These are phyloP conservation scores for Heracleum sosnowskyi DNA, from an alignment of 129 eudicot genomes.

Conservation along the genomic window DNA sequence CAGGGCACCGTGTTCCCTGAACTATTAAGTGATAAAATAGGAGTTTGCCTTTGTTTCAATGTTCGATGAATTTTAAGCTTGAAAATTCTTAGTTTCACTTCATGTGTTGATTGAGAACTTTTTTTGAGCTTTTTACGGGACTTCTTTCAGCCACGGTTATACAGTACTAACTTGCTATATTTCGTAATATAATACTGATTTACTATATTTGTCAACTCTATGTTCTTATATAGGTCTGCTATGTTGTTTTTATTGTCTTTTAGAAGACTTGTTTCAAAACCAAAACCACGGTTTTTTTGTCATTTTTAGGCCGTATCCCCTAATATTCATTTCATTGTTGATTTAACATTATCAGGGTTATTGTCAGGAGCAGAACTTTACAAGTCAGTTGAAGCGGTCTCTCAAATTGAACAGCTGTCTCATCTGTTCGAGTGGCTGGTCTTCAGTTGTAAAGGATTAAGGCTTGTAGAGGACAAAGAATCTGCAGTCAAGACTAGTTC, in stretches of 20 bases:
- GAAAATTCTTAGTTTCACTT: not conserved
- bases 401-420: constrained; percentile 31
- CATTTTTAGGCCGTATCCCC: not conserved
- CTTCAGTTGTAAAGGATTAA: constrained; percentile 36
- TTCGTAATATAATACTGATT: not conserved
- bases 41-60: not conserved
- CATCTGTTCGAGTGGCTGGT: constrained; percentile 54
- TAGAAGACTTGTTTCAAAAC: not conserved
- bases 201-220: not conserved
- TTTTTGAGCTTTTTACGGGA: not conserved
- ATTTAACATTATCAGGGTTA: not conserved
- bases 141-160: not conserved
- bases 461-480: constrained; percentile 16
- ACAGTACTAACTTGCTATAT: not conserved
- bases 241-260: not conserved
- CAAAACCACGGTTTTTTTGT: not conserved
- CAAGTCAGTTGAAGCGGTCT: constrained; percentile 19
- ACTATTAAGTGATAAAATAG: not conserved
- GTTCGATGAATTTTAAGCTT: not conserved
- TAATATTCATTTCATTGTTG: not conserved
- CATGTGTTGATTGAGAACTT: not conserved
- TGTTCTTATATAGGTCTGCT: not conserved
- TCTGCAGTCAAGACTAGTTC: constrained; percentile 17
- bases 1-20: not conserved
- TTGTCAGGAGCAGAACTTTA: constrained; percentile 32